Conservation (phyloP, 805 yeast genomes). For the Nakazawaea ishiwadae region DNA sequence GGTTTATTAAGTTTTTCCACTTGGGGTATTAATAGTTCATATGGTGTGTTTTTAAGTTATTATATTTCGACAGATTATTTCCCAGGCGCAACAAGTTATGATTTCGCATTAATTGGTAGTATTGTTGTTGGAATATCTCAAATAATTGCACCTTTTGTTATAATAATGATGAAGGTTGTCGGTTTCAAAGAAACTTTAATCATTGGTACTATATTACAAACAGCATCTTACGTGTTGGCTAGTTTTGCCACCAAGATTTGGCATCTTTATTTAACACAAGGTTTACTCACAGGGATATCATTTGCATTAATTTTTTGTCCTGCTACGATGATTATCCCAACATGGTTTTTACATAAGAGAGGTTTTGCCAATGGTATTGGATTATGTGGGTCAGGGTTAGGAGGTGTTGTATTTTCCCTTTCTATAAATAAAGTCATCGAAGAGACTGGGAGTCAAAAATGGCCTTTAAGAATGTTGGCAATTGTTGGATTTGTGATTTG, state of each 20-base stretch:
- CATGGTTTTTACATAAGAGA: slow-evolving; percentile 48
- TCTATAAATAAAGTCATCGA: slow-evolving; percentile 31
- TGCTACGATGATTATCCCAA: slow-evolving; percentile 40
- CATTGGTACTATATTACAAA: slow-evolving; percentile 38
- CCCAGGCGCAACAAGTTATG: slow-evolving; percentile 46
- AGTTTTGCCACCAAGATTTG: slow-evolving; percentile 45
- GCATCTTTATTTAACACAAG: slow-evolving; percentile 50
- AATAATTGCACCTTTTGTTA: slow-evolving; percentile 19
- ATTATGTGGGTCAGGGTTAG: slow-evolving; percentile 37
- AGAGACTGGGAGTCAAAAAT: slow-evolving; percentile 31
- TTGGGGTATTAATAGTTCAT: slow-evolving; percentile 64
- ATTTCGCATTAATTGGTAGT: slow-evolving; percentile 62
- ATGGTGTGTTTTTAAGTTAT: slow-evolving; percentile 52
- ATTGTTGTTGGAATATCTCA: slow-evolving; percentile 31
- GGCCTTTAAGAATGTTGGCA: slow-evolving; percentile 37
- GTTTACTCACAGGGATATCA: slow-evolving; percentile 45
- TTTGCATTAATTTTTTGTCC: slow-evolving; percentile 49
- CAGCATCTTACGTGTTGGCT: slow-evolving; percentile 46
- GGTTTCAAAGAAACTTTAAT: slow-evolving; percentile 21
- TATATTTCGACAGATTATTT: slow-evolving; percentile 45
- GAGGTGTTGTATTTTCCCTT: slow-evolving; percentile 33
- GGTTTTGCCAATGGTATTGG: slow-evolving; percentile 36
- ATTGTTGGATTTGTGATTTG: slow-evolving; percentile 34
- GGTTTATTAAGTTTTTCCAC: slow-evolving; percentile 44
- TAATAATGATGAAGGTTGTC: slow-evolving; percentile 17